A percentile compares a stretch with the other conserved stretches of the same genome.
phyloP scores from a whole-genome alignment of 2,329 filamentous ascomycete species.

The Penicillium janthinellum region DNA sequence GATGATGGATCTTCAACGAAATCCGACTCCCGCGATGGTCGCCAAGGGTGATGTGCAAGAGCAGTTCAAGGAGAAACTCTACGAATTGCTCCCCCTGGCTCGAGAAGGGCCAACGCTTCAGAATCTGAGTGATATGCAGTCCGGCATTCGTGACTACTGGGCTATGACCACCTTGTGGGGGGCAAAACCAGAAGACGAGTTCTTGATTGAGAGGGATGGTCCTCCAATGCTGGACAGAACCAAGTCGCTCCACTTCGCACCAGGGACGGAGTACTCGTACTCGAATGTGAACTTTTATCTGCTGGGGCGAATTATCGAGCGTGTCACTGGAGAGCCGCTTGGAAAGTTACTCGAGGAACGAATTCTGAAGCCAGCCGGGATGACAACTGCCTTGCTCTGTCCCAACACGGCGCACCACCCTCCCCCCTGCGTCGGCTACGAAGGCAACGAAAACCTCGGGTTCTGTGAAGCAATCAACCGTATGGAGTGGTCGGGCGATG shows the following conservation, averaged over 20 bases:
- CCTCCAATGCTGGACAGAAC: slow-evolving; percentile 35
- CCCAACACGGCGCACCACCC: slow-evolving; percentile 43
- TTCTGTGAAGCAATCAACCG: slow-evolving; percentile 42
- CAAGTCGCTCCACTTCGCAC: slow-evolving; percentile 45
- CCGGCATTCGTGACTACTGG: slow-evolving; percentile 52
- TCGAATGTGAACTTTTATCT: slow-evolving; percentile 49
- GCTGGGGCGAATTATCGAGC: slow-evolving; percentile 43
- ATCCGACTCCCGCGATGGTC: slow-evolving; percentile 34
- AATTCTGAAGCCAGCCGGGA: slow-evolving; percentile 46
- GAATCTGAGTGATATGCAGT: slow-evolving; percentile 46
- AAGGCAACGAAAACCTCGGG: slow-evolving; percentile 43
- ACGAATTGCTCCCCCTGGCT: slow-evolving; percentile 30
- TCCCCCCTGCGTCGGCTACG: slow-evolving; percentile 47
- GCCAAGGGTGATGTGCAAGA: slow-evolving; percentile 32
- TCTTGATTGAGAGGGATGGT: slow-evolving; percentile 38
- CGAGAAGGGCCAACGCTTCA: slow-evolving; percentile 37
- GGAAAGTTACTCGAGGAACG: slow-evolving; percentile 40
- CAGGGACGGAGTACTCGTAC: slow-evolving; percentile 49
- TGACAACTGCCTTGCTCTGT: slow-evolving; percentile 45
- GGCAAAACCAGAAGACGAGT: slow-evolving; percentile 43
- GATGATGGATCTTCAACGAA: slow-evolving; percentile 38
- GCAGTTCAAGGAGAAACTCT: slow-evolving; percentile 34
- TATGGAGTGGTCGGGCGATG: slow-evolving; percentile 52
- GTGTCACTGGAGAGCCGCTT: slow-evolving; percentile 39
- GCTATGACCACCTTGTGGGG: slow-evolving; percentile 49